Evolutionary conservation across 805 yeast species (phyloP).

Genomic region (Danielia oregonensis): DNA sequence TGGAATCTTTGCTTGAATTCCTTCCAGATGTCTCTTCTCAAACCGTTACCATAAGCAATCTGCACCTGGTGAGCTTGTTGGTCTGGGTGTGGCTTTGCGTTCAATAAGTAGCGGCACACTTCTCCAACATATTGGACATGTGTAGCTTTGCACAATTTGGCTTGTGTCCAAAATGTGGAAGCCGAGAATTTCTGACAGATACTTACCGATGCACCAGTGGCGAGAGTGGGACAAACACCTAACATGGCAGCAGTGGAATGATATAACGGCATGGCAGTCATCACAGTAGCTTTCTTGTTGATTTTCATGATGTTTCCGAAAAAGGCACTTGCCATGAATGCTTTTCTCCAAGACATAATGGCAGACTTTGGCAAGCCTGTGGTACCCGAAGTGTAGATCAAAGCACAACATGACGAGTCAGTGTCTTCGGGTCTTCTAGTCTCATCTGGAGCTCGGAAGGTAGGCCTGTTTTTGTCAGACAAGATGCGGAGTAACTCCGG

Average conservation of each 20-base stretch:
- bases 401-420: conserved; percentile 61
- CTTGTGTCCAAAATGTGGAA: conserved; percentile 87
- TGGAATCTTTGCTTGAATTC: conserved; percentile 74
- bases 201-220: conserved; percentile 70
- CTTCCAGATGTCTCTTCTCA: conserved; percentile 84
- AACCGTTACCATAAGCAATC: conserved; percentile 87
- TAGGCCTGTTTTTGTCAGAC: conserved; percentile 38
- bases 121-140: conserved; percentile 94
- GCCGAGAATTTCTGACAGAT: conserved; percentile 80
- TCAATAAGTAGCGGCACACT: conserved; percentile 79
- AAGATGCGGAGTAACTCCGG: conserved; percentile 41
- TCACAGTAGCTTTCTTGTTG: conserved; percentile 51
- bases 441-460: conserved; percentile 51
- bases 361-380: conserved; percentile 95
- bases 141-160: conserved; percentile 63
- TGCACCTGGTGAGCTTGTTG: conserved; percentile 58
- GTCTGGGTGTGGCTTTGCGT: conserved; percentile 61
- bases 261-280: conserved; percentile 93
- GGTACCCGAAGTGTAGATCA: conserved; percentile 91
- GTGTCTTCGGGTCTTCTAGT: conserved; percentile 56
- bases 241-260: conserved; percentile 91
- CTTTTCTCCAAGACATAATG: conserved; percentile 86
- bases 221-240: conserved; percentile 68
- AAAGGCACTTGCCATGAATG: conserved; percentile 62
- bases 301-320: conserved; percentile 70